Evolutionary conservation across 345 rosid genomes (phyloP).

Genomic region (Eucalyptus pumila): DNA sequence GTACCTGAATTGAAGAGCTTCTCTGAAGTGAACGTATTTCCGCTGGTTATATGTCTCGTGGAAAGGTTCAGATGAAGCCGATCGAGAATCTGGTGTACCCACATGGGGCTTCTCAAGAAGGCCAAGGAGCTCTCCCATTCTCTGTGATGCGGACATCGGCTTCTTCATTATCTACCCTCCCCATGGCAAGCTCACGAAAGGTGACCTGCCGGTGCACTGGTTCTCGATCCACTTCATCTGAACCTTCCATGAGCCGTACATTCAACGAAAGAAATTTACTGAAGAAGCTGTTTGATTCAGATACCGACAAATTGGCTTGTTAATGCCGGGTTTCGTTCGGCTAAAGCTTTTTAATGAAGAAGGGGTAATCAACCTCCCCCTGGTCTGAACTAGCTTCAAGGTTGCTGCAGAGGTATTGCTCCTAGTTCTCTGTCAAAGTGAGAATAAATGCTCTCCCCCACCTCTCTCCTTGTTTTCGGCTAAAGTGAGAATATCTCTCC

Average conservation of each 20-base stretch:
- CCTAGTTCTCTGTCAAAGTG: not conserved
- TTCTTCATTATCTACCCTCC: not conserved
- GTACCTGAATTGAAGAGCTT: not conserved
- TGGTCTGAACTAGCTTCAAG: not conserved
- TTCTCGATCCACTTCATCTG: not conserved
- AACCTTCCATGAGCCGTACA: not conserved
- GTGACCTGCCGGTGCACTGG: not conserved
- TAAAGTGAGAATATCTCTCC: not conserved
- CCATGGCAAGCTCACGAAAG: not conserved
- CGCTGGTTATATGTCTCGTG: not conserved
- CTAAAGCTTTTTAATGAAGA: not conserved
- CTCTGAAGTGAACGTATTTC: not conserved
- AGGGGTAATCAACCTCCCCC: not conserved
- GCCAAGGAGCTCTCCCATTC: not conserved
- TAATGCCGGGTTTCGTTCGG: not conserved
- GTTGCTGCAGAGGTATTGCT: not conserved
- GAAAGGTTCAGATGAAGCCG: not conserved
- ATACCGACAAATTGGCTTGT: not conserved
- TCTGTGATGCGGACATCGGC: not conserved
- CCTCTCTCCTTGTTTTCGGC: not conserved
- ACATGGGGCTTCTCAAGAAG: not conserved
- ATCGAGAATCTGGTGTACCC: not conserved
- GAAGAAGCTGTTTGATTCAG: not conserved
- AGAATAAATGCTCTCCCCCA: not conserved
- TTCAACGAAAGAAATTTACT: not conserved